Base-by-base conservation (phyloP, 2,329 filamentous ascomycete species). In the Sarocladium strictum region DNA sequence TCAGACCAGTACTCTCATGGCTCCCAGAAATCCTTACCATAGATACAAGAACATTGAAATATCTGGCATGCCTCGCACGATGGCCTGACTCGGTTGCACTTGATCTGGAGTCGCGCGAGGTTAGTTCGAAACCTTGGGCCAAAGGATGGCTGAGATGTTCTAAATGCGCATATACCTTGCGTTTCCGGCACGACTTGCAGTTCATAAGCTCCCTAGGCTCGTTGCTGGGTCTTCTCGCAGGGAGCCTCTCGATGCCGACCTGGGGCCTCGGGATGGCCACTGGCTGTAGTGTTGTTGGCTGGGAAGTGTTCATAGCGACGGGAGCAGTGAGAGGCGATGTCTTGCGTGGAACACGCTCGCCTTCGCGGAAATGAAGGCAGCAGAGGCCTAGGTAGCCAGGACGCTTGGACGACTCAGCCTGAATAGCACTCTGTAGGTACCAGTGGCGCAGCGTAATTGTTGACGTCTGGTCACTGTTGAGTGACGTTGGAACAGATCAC, bases 161-260 rank as follows among this genome's bases (percentile, higher is more conserved):
- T n/a, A 17, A 6, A 29, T 4, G 21, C 14, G 57, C 54, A 61
- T 74, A 49, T 71, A 93, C 90, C 86, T 96, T 96, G 74, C 90
- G 81, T 72, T 95, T 95, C 62, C 90, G 83, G 76, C 90, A 96
- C 55, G 89, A 94, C 71, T 96, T 95, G 83, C 90, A 96, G 70
- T 96, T 96, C 90, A 96, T 96, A 32, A 88, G 89, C 76, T 95
- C 90, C 64, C 88, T 84, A 38, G 88, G 89, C 68, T 94, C 88
- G 63, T 83, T 86, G 69, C 79, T 84, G 70, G 83, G 76, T 40
- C 87, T 84, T 59, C 86, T 83, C 54, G 85, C 79, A 24, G 87
- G 86, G 60, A 93, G 75, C 58, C 89, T 83, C 72, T 92, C 87
- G 69, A 93, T 93, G 67, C 87, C 86, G 64, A 92, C 85, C 74